Base-by-base conservation (phyloP, 495 filamentous ascomycete genomes). In the Haplographium delicatum region DNA sequence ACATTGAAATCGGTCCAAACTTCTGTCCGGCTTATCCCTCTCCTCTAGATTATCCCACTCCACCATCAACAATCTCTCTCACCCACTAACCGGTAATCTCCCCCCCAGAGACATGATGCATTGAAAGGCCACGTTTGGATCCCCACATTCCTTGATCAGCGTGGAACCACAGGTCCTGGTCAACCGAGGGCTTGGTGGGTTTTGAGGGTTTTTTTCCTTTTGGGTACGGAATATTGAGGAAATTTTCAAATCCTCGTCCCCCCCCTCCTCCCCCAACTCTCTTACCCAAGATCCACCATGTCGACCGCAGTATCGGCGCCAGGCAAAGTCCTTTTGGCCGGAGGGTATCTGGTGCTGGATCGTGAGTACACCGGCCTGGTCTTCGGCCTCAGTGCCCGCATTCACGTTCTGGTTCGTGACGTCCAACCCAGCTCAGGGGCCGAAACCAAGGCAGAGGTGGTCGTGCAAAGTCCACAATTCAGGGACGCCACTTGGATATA, bases 261-360 rank as follows among this genome's bases (percentile, higher is more conserved):
- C 33, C 31, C 15, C 3, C 16, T 26, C 22, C 38, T 19, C 35
- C 26, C n/a, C n/a, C n/a, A n/a, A n/a, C n/a, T n/a, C n/a, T n/a
- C n/a, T n/a, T n/a, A n/a, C n/a, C n/a, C n/a, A n/a, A n/a, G n/a
- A 34, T 13, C 9, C 39, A 28, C 44, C 16, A 62, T 57, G 53
- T 28, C 56, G 27, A 63, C 57, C 1, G 89, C 88, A 59, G 76
- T 94, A 56, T 96, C 91, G 53, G 91, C 94, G 2, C 93, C 93
- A 19, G 93, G 93, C 42, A 98, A 98, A 70, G 94, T 98, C 35
- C 77, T 98, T 38, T 76, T 98, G 13, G 88, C 91, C 41, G 93
- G 93, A 31, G 93, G 93, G 34, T 98, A 96, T 63, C 82, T 98
- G 10, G 89, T 96, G 7, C 83, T 98, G 19, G 94, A 97, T 69